Base-by-base conservation (phyloP, 352 stramenopile species). In the Phytophthora litchii region DNA sequence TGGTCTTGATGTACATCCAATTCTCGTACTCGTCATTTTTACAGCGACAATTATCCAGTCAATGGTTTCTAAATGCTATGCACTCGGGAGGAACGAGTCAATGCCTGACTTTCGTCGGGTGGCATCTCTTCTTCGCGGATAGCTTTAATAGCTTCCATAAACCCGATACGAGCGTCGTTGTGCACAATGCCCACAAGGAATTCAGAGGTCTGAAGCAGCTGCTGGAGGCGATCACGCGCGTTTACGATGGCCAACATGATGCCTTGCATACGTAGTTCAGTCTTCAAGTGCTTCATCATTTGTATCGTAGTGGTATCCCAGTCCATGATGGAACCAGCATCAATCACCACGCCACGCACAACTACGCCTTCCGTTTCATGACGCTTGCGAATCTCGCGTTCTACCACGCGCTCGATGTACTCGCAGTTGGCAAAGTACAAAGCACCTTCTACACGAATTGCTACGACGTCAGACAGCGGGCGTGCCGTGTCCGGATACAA, bases 251-350 rank as follows among this genome's bases (percentile, higher is more conserved):
- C 64, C 19, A 94, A 47, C 61, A 85, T 75, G 49, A 91, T 89
- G 25, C 60, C 70, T 56, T 83, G 82, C 3, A 63, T 36, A 19
- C 68, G 61, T 27, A 94, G 65, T 25, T 90, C 78, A 34, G 78
- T 59, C 40, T 88, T 81, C 27, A 94, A 56, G 38, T 87, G 75
- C 51, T 94, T 91, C 77, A 94, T 90, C 80, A 91, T 90, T 55
- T 94, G 85, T 36, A 94, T 90, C 14, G 85, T 91, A 0, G 85
- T 94, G 10, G 80, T 89, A 58, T 94, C 85, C 76, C 83, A 90
- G 43, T 94, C 85, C 78, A 91, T 91, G 49, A 92, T 86, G 42
- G 74, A 92, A 19, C 73, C 70, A 25, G 83, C 82, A 46, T 94
- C 85, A 41, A 92, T 88, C 6, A 88, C 70, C 31, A 91, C 78